Conservation (phyloP, 805 yeast genomes). For the Yarrowia yakushimensis region DNA sequence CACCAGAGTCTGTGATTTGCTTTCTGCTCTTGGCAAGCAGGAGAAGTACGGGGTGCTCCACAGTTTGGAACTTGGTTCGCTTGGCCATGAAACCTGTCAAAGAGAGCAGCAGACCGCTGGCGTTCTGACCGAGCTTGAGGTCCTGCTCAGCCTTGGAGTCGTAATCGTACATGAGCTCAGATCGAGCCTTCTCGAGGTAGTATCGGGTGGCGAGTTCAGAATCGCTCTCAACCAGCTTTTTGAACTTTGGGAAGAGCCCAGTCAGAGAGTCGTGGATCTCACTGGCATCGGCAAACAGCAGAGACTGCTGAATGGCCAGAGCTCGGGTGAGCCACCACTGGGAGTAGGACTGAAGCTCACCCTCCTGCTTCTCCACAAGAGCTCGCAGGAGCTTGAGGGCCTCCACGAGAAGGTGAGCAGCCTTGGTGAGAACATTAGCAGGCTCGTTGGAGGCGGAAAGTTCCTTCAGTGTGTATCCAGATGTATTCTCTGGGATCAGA, state of each 20-base stretch:
- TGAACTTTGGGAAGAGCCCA: conserved; percentile 15
- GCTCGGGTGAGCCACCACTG: conserved; percentile 39
- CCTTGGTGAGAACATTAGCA: conserved; percentile 59
- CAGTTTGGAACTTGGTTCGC: conserved; percentile 76
- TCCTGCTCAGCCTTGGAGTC: conserved; percentile 32
- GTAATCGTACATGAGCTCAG: conserved; percentile 37
- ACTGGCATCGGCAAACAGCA: conserved; percentile 33
- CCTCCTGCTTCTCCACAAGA: conserved; percentile 35
- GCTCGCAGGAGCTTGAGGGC: conserved; percentile 46
- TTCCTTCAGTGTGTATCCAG: conserved; percentile 30
- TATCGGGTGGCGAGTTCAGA: conserved; percentile 45
- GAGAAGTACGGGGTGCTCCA: conserved; percentile 67
- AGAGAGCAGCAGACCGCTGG: conserved; percentile 57
- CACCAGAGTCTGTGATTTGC: conserved; percentile 19
- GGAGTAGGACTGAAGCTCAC: conserved; percentile 20
- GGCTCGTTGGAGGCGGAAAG: conserved; percentile 63
- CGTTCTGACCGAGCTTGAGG: conserved; percentile 40
- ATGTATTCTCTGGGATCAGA: conserved; percentile 33
- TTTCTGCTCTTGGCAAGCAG: conserved; percentile 59
- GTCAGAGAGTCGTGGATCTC: conserved; percentile 34
- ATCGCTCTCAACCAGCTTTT: conserved; percentile 9
- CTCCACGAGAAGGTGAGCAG: conserved; percentile 47
- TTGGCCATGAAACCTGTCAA: conserved; percentile 87
- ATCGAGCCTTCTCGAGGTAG: conserved; percentile 66
- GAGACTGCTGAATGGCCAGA: conserved; percentile 37